Base-by-base conservation (phyloP, 768 basidiomycete species). In the Pulveroboletus sp. region DNA sequence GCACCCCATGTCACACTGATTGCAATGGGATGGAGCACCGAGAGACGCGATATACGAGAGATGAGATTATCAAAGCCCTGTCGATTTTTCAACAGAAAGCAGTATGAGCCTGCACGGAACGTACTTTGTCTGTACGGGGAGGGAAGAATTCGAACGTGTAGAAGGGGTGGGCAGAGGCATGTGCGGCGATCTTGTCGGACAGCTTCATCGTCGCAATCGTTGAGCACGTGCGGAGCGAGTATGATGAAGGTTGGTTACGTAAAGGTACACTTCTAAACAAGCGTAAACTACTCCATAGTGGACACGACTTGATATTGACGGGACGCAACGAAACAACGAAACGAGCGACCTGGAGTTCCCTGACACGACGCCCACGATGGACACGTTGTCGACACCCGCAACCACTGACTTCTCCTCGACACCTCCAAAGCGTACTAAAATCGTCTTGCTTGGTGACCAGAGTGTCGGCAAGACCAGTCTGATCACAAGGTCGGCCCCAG, bases 381-480 rank as follows among this genome's bases (percentile, higher is more conserved):
- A 82, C 52, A 64, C 75, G 30, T 64, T 80, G 42, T 70, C 80
- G 31, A 82, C 89, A 14, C 89, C 89, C 13, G 80, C 80, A 8
- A 79, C 87, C 3, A 80, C 86, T 10, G 90, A 93, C 66, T 89
- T 92, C 71, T 89, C 89, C 8, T 89, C 89, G 18, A 82, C 88
- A 18, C 87, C 92, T 31, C 85, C 91, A 46, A 96, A 94, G 69
- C 88, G 94, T 55, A 96, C 92, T 50, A 97, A 97, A 76, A 92
- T 97, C 39, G 94, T 96, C 18, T 79, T 97, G 39, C 82, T 97
- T 11, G 94, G 94, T 13, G 94, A 97, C 75, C 94, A 96, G 73
- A 93, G 89, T 59, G 96, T 98, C 46, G 96, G 96, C 40, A 99
- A 99, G 81, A 99, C 96, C 5, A 92, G 89, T 73, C 79, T 99